A percentile compares a stretch with the other conserved stretches of the same genome.
Evolutionary conservation across 306 rosid species (phyloP).

Genomic region (Albizia julibrissin): DNA sequence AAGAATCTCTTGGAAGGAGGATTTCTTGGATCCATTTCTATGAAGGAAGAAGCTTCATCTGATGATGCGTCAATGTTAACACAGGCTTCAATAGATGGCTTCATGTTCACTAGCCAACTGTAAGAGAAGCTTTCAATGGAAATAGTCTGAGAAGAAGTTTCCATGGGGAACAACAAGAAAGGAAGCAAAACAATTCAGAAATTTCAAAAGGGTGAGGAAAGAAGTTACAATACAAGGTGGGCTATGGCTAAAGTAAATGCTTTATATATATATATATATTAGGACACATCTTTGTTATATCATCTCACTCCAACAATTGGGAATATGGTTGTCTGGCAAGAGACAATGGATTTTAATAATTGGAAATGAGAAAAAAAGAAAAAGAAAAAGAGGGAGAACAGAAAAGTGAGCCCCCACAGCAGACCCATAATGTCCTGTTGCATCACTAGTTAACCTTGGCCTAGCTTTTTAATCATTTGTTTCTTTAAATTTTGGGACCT

Average conservation of each 20-base stretch:
- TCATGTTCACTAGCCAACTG: conserved; percentile 90
- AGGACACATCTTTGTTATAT: conserved; percentile 39
- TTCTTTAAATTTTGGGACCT: conserved; percentile 37
- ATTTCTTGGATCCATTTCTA: conserved; percentile 97
- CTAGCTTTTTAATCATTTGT: conserved; percentile 57
- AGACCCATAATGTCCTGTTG: conserved; percentile 66
- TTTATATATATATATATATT: neutral
- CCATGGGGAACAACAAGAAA: conserved; percentile 54
- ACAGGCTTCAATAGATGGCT: conserved; percentile 74
- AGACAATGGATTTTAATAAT: conserved; percentile 69
- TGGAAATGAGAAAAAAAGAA: conserved; percentile 43
- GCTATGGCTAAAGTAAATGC: neutral
- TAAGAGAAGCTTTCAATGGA: conserved; percentile 95
- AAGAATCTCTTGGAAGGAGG: conserved; percentile 90
- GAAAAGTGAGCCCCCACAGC: conserved; percentile 64
- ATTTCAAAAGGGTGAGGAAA: conserved; percentile 21
- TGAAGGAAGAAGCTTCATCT: conserved; percentile 78
- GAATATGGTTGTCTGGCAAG: conserved; percentile 77
- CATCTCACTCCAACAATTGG: conserved; percentile 72
- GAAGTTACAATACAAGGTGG: neutral
- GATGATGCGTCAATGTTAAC: conserved; percentile 59
- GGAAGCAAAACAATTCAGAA: conserved; percentile 4
- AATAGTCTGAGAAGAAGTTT: conserved; percentile 76
- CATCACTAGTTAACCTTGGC: conserved; percentile 61
- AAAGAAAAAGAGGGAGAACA: conserved; percentile 43